A percentile compares a stretch with the other conserved stretches of the same genome.
Evolutionary conservation across 352 stramenopile species (phyloP).

Genomic region (Phytopythium vexans): DNA sequence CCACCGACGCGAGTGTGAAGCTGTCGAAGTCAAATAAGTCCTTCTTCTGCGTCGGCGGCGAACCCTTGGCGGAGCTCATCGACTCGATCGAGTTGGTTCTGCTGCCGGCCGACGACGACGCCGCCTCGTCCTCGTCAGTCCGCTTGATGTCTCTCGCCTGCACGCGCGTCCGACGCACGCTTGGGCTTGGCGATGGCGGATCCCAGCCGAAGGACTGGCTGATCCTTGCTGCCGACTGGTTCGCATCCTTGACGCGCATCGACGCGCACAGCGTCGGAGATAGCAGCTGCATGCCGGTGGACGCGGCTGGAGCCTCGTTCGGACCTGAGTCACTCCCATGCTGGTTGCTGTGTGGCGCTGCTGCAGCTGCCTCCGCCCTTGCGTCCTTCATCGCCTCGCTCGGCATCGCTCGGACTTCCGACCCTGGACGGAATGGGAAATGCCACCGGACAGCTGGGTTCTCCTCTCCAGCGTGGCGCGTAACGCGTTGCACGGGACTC

Average conservation of each 20-base stretch:
- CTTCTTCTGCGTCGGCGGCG: background rate
- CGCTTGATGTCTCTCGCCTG: slow-evolving; percentile 1
- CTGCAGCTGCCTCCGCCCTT: slow-evolving; percentile 55
- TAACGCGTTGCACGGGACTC: too few species aligned
- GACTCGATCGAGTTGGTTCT: too few species aligned
- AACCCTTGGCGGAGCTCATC: too few species aligned
- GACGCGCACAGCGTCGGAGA: slow-evolving; percentile 33
- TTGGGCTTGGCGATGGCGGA: slow-evolving; percentile 4
- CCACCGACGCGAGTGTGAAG: slow-evolving; percentile 46
- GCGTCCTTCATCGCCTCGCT: slow-evolving; percentile 71
- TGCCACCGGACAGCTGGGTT: too few species aligned
- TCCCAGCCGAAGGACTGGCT: slow-evolving; percentile 19
- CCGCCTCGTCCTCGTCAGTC: slow-evolving; percentile 3
- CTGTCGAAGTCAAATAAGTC: slow-evolving; percentile 35
- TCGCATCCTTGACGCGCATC: slow-evolving; percentile 12
- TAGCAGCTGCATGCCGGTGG: slow-evolving; percentile 25
- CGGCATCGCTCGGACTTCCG: slow-evolving; percentile 14
- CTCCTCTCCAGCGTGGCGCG: too few species aligned
- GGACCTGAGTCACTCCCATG: too few species aligned
- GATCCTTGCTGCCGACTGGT: slow-evolving; percentile 5
- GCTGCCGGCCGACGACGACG: background rate
- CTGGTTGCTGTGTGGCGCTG: background rate
- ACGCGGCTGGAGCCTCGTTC: too few species aligned
- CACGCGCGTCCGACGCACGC: background rate
- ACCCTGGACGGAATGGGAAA: too few species aligned